These are phyloP conservation scores for Geoglossum cookeanum DNA, from an alignment of 2,329 filamentous ascomycete genomes.

Conservation along the genomic window DNA sequence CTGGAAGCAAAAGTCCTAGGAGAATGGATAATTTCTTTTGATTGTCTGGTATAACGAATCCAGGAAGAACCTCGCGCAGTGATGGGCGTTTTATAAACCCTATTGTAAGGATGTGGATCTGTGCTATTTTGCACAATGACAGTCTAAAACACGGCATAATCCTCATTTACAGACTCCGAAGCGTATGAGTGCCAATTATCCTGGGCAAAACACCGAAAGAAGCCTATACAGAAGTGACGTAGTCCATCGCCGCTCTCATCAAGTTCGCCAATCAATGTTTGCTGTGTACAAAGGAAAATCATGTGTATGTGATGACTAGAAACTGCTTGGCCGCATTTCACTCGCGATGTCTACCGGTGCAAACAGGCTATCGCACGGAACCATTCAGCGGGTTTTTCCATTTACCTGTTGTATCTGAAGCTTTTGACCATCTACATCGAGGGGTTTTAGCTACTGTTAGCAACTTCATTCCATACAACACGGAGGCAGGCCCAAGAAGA, in stretches of 20 bases:
- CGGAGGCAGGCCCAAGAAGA: neutral
- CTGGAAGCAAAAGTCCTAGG: neutral
- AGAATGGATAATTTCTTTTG: neutral
- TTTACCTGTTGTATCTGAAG: neutral
- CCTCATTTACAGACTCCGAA: neutral
- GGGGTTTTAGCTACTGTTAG: neutral
- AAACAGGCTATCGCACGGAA: neutral
- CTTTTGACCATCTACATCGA: neutral
- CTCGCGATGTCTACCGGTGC: neutral
- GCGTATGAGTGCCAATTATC: conserved; percentile 2
- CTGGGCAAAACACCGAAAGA: conserved; percentile 1
- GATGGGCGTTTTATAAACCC: neutral
- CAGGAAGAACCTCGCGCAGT: neutral
- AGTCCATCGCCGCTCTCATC: neutral
- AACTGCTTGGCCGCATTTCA: neutral
- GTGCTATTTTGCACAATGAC: neutral
- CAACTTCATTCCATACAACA: too few relatives aligned
- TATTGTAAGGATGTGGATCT: neutral
- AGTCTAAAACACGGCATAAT: neutral
- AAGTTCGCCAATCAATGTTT: conserved; percentile 2
- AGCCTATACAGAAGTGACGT: neutral
- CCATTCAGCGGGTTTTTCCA: neutral
- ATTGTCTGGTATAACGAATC: neutral
- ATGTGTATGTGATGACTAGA: neutral
- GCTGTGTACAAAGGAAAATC: neutral